Evolutionary conservation across 768 basidiomycete genomes (phyloP).

Genomic region (Amanita thiersii): DNA sequence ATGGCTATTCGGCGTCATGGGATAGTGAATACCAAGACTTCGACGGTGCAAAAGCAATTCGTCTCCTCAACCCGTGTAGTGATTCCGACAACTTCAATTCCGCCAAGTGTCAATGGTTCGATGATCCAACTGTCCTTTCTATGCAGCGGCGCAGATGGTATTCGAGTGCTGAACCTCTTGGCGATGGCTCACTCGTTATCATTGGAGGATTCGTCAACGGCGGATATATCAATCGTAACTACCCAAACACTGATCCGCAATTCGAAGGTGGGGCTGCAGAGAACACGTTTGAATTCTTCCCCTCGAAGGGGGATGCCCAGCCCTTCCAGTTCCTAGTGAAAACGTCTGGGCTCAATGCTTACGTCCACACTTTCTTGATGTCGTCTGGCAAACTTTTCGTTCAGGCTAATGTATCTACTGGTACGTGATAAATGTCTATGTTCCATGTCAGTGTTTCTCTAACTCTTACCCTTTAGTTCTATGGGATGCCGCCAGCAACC

Average conservation of each 20-base stretch:
- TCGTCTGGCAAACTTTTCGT: slow-evolving; percentile 72
- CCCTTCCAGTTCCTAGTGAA: slow-evolving; percentile 60
- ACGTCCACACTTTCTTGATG: slow-evolving; percentile 68
- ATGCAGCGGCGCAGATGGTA: slow-evolving; percentile 76
- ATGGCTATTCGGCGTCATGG: slow-evolving; percentile 39
- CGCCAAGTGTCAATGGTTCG: slow-evolving; percentile 62
- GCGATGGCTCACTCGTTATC: slow-evolving; percentile 70
- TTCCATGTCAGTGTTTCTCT: slow-evolving; percentile 6
- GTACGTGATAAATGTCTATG: slow-evolving; percentile 29
- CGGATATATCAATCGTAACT: slow-evolving; percentile 74
- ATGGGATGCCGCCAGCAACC: slow-evolving; percentile 48
- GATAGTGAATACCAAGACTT: slow-evolving; percentile 71
- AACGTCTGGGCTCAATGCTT: slow-evolving; percentile 74
- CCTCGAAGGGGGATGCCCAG: slow-evolving; percentile 42
- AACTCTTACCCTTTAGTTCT: slow-evolving; percentile 21
- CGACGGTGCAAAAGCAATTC: slow-evolving; percentile 74
- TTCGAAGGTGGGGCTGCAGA: slow-evolving; percentile 66
- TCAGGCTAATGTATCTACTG: slow-evolving; percentile 75
- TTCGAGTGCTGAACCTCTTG: slow-evolving; percentile 63
- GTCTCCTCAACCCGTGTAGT: slow-evolving; percentile 73
- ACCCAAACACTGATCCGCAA: slow-evolving; percentile 56
- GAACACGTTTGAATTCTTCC: slow-evolving; percentile 80
- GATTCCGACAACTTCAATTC: slow-evolving; percentile 36
- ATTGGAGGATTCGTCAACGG: slow-evolving; percentile 78
- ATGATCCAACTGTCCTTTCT: slow-evolving; percentile 49